Evolutionary conservation across 805 yeast species (phyloP).

Genomic region (Yamadazyma ubonensis): DNA sequence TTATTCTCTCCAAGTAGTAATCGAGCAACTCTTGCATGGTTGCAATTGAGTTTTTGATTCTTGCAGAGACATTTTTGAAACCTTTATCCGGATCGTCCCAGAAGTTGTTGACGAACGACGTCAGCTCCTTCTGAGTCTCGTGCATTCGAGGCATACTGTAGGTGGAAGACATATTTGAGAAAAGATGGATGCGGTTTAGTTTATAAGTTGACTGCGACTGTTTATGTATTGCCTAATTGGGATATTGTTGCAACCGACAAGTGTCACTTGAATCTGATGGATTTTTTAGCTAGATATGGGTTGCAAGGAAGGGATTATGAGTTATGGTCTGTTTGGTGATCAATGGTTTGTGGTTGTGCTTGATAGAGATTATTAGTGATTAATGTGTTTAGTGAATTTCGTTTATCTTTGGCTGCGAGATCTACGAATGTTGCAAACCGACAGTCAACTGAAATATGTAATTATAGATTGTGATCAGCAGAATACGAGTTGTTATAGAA

Average conservation of each 20-base stretch:
- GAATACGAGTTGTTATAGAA: no score
- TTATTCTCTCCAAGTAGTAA: constrained; percentile 42
- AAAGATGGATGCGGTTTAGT: constrained; percentile 2
- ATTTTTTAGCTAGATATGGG: no score
- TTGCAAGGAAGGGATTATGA: no score
- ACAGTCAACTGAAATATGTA: no score
- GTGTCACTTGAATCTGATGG: no score
- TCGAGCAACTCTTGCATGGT: constrained; percentile 44
- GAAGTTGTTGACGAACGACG: constrained; percentile 45
- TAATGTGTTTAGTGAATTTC: no score
- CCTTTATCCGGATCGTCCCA: constrained; percentile 71
- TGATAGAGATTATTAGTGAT: no score
- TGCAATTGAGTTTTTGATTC: constrained; percentile 57
- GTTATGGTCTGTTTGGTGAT: no score
- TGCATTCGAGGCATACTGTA: not conserved
- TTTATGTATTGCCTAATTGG: constrained; percentile 14
- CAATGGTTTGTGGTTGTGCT: no score
- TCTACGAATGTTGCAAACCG: no score
- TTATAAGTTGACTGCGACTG: constrained; percentile 8
- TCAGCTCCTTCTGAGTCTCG: constrained; percentile 12
- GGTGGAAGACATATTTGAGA: constrained; percentile 1
- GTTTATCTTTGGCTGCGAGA: no score
- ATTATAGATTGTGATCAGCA: no score
- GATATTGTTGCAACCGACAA: constrained; percentile 7
- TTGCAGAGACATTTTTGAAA: constrained; percentile 50